Base-by-base conservation (phyloP, 2,329 filamentous ascomycete species). In the Penicillium sp. region DNA sequence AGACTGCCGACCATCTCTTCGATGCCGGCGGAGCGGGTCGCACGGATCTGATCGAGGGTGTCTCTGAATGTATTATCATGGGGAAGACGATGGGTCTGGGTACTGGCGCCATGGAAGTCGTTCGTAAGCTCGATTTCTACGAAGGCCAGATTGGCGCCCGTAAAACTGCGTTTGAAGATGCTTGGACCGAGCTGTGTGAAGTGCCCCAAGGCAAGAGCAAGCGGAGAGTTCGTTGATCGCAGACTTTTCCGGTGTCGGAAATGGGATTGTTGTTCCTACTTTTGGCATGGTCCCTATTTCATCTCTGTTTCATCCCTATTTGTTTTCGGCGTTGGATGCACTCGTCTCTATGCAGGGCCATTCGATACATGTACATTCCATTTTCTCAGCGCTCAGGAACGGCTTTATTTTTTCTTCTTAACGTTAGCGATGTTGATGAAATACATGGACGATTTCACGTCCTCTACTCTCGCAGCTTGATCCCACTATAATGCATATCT, bases 41-140 rank as follows among this genome's bases (percentile, higher is more conserved):
- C 75, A 85, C 82, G 27, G 93, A 98, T 71, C 78, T 81, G 53
- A 94, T 98, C 51, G 88, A 95, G 67, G 93, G 93, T 60, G 93
- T 98, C 8, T 88, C 82, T 47, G 93, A 98, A 73, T 94, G 90
- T 70, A 97, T 98, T 65, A 98, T 98, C 65, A 93, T 97, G 85
- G 93, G 93, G 12, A 91, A 97, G 76, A 90, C 85, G 37, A 94
- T 97, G 80, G 81, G 80, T 39, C 77, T 98, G 33, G 93, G 93
- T 5, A 98, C 93, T 0, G 93, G 93, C 4, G 86, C 88, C 1
- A 93, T 97, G 78, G 85, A 94, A 65, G 86, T 97, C 25, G 86
- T 96, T 3, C 76, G 90, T 38, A 79, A 82, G 49, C 70, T 97
- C 54, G 85, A 85, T 52, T 78, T 94, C 51, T 74, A 74, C 36